phyloP scores from a whole-genome alignment of 495 filamentous ascomycete species.

The Aspergillus baeticus region DNA sequence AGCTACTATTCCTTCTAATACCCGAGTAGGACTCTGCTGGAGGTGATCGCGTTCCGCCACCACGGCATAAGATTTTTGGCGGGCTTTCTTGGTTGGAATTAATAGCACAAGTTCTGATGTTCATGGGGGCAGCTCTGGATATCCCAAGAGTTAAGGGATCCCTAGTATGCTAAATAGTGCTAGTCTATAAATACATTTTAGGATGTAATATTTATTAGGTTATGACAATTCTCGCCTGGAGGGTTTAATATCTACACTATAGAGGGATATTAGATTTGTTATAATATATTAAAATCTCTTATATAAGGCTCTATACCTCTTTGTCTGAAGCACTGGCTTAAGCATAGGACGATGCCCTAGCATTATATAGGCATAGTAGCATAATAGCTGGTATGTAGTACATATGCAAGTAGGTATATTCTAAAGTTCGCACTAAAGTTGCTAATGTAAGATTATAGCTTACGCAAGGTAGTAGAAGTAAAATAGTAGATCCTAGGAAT shows the following conservation, averaged over 20 bases:
- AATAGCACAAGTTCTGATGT: slow-evolving; percentile 2
- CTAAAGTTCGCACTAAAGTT: neutral
- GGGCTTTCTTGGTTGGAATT: neutral
- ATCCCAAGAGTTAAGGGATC: slow-evolving; percentile 6
- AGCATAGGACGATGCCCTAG: neutral
- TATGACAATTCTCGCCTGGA: slow-evolving; percentile 8
- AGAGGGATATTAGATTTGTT: slow-evolving; percentile 2
- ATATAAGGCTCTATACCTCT: slow-evolving; percentile 5
- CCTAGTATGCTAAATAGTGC: neutral
- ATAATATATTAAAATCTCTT: slow-evolving; percentile 7
- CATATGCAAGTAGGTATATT: neutral
- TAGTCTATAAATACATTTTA: slow-evolving; percentile 7
- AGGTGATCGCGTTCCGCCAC: slow-evolving; percentile 5
- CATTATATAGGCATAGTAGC: neutral
- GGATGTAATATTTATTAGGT: slow-evolving; percentile 7
- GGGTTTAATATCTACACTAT: slow-evolving; percentile 8
- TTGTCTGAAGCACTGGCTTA: slow-evolving; percentile 7
- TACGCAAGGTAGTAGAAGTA: too few species aligned
- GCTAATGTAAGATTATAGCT: neutral
- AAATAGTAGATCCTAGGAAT: too few species aligned
- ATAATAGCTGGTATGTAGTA: neutral
- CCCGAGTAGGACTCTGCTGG: slow-evolving; percentile 8
- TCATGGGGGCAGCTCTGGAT: slow-evolving; percentile 7
- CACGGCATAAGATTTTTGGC: slow-evolving; percentile 6
- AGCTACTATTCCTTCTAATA: slow-evolving; percentile 7